phyloP scores from a whole-genome alignment of 2,329 filamentous ascomycete genomes.

The Hypomyces perniciosus region DNA sequence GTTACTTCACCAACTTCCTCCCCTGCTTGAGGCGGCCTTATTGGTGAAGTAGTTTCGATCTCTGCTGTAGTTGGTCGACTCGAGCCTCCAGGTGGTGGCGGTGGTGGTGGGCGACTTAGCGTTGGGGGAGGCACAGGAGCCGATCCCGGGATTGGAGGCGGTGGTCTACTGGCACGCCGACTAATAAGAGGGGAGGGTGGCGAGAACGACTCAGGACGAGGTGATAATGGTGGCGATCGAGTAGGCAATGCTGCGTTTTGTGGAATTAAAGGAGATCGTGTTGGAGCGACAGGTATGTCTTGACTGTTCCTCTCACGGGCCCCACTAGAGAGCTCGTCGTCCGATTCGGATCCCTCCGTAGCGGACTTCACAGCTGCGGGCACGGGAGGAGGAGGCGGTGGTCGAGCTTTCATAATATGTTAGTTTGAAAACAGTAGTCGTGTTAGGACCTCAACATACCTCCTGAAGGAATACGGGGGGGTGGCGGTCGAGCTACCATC shows the following conservation, averaged over 20 bases:
- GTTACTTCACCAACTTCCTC: constrained; percentile 73
- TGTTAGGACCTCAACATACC: not conserved
- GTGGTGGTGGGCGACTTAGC: constrained; percentile 59
- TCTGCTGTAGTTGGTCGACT: constrained; percentile 57
- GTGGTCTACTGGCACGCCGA: constrained; percentile 52
- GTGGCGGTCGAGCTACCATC: constrained; percentile 6
- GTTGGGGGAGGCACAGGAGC: constrained; percentile 41
- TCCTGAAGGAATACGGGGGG: constrained; percentile 8
- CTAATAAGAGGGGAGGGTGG: constrained; percentile 41
- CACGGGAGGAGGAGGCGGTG: constrained; percentile 49
- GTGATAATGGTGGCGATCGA: constrained; percentile 31
- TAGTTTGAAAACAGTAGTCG: constrained; percentile 19
- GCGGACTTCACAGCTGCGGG: constrained; percentile 54
- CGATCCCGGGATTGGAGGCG: constrained; percentile 55
- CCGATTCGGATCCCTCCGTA: constrained; percentile 76
- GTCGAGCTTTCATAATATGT: constrained; percentile 48
- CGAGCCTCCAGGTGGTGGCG: constrained; percentile 53
- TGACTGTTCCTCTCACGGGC: constrained; percentile 32
- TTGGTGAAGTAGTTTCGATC: constrained; percentile 38
- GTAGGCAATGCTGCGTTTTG: constrained; percentile 20
- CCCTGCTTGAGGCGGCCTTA: constrained; percentile 38
- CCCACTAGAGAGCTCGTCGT: constrained; percentile 70
- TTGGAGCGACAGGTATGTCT: constrained; percentile 21
- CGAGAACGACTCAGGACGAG: constrained; percentile 34
- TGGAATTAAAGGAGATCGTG: constrained; percentile 24